Evolutionary conservation across 352 stramenopile species (phyloP).

Genomic region (Salisapilia sapeloensis): DNA sequence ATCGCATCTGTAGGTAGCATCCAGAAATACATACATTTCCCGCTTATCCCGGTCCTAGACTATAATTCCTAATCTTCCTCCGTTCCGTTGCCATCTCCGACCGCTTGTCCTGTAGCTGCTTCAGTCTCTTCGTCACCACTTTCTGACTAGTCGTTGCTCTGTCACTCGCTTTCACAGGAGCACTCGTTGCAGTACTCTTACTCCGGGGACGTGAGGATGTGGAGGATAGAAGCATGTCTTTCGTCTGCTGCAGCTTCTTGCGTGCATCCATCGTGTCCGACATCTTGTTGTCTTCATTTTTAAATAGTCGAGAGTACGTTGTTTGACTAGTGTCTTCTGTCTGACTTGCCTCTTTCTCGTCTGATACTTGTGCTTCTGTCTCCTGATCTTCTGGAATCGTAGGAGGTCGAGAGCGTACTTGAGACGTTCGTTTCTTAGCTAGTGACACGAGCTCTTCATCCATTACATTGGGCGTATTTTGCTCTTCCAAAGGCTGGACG

Average conservation of each 20-base stretch:
- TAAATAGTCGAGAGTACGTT: neutral
- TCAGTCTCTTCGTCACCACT: slow-evolving; percentile 40
- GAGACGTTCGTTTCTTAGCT: neutral
- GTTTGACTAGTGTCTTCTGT: neutral
- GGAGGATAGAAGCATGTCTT: slow-evolving; percentile 53
- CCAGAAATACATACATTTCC: slow-evolving; percentile 5
- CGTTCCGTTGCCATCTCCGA: slow-evolving; percentile 59
- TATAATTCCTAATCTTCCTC: slow-evolving; percentile 75
- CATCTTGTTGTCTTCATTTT: slow-evolving; percentile 1
- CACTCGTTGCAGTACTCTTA: too few relatives aligned
- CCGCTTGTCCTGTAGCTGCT: slow-evolving; percentile 50
- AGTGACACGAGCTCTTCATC: slow-evolving; percentile 37
- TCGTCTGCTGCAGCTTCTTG: slow-evolving; percentile 46
- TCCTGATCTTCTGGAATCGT: slow-evolving; percentile 18
- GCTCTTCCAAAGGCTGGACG: slow-evolving; percentile 9
- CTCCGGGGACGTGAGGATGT: too few relatives aligned
- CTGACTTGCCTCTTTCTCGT: slow-evolving; percentile 1
- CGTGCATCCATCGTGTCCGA: slow-evolving; percentile 26
- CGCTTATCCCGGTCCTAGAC: slow-evolving; percentile 12
- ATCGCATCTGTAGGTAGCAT: too few relatives aligned
- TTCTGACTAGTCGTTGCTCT: slow-evolving; percentile 46
- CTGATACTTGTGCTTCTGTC: slow-evolving; percentile 3
- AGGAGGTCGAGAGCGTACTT: slow-evolving; percentile 3
- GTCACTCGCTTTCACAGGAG: slow-evolving; percentile 13
- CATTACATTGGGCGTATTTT: slow-evolving; percentile 5